Evolutionary conservation across 2,329 filamentous ascomycete genomes (phyloP).

Genomic region (Phyllosticta citriasiana): DNA sequence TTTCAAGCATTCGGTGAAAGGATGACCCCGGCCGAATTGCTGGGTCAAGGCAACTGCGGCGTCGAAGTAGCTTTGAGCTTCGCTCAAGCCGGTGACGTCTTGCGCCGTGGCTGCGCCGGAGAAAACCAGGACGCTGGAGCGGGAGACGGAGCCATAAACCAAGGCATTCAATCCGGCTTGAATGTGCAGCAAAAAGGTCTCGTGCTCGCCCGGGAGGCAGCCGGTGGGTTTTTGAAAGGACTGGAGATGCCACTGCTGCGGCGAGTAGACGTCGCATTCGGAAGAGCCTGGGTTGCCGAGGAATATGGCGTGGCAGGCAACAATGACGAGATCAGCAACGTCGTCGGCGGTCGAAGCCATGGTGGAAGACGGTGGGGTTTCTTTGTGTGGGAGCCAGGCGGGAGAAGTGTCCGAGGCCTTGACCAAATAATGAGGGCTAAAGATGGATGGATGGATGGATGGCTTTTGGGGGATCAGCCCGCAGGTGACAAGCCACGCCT

Average conservation of each 20-base stretch:
- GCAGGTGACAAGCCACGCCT: background rate
- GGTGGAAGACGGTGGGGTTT: background rate
- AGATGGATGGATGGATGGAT: background rate
- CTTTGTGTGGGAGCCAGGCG: background rate
- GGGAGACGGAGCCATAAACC: constrained; percentile 30
- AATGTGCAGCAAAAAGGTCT: constrained; percentile 70
- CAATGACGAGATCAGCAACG: constrained; percentile 52
- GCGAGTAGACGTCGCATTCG: constrained; percentile 22
- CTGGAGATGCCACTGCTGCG: constrained; percentile 55
- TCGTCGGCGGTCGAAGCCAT: constrained; percentile 2
- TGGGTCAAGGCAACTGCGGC: constrained; percentile 16
- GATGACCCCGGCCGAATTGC: constrained; percentile 19
- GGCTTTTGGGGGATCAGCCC: background rate
- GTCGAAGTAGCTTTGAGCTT: constrained; percentile 28
- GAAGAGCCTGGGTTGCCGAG: constrained; percentile 32
- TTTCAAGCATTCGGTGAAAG: constrained; percentile 8
- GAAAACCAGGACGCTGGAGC: constrained; percentile 51
- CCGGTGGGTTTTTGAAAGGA: constrained; percentile 50
- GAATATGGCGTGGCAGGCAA: constrained; percentile 81
- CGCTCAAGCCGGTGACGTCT: constrained; percentile 21
- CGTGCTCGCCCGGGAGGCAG: constrained; percentile 54
- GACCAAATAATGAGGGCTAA: background rate
- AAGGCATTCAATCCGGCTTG: constrained; percentile 51
- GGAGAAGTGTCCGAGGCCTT: background rate
- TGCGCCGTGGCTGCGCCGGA: constrained; percentile 51